Base-by-base conservation (phyloP, 2,329 filamentous ascomycete species). In the Akanthomyces uredinophilus region DNA sequence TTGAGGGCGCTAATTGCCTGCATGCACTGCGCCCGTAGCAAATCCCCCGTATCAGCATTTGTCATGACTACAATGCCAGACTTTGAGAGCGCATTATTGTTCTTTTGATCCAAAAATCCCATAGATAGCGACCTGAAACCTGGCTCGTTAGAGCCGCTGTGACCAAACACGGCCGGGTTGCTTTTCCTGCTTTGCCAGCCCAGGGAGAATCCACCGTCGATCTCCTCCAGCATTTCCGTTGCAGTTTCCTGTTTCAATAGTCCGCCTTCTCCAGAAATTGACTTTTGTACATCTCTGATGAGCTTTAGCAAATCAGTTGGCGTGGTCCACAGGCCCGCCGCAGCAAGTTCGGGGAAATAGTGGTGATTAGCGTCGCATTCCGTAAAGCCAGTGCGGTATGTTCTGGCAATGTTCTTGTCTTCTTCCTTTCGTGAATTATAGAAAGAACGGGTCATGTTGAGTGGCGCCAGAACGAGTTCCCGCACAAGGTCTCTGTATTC, bases 61-160 rank as follows among this genome's bases (percentile, higher is more conserved):
- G 66, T 67, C 68, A 68, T 68, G 39, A 66, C 55, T n/a, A 64
- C 64, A 1, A 68, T 59, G 5, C 66, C 67, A 3, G 63, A 68
- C 32, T 64, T 63, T 3, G 32, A 51, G 13, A 65, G 66, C 10
- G 64, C 54, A 3, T 60, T 51, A 1, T 44, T 22, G 1, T 14
- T n/a, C 20, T 55, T 49, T 2, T 59, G 22, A 1, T 57, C 22
- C 2, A 64, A 64, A 11, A 64, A 68, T 0, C 67, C 68, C 4
- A 61, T 51, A 5, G 64, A 58, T n/a, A 60, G 52, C 24, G 66
- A 67, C n/a, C 66, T 37, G 50, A 64, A 68, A 20, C 65, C 66
- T 1, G 66, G 67, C 3, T 49, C 51, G 11, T 68, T 68, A 35
- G 35, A 41, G 24, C 67, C 68, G 18, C 58, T 63, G 41, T 69